Base-by-base conservation (phyloP, 2,329 filamentous ascomycete genomes). In the Lasiodiplodia sp. region DNA sequence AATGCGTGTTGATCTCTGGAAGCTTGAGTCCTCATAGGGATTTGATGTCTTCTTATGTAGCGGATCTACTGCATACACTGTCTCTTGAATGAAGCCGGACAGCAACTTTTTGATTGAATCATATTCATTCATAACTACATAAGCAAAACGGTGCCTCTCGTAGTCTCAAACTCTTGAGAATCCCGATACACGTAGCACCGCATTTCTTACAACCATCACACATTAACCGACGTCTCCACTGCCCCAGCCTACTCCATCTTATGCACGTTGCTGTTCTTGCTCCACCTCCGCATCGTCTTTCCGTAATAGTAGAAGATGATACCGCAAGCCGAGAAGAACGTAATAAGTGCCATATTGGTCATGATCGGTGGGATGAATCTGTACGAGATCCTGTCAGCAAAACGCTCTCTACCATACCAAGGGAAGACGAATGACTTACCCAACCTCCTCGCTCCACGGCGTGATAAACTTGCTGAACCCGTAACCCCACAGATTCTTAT, bases 401-500 rank as follows among this genome's bases (percentile, higher is more conserved):
- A 14, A 16, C 4, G 7, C 25, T 40, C n/a, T 25, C 8, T 10
- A n/a, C n/a, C 18, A 28, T 55, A 40, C 12, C 3, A 38, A 25
- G 16, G 12, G 18, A 25, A 47, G 11, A 51, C 14, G 37, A 57
- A 23, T 3, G 25, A 49, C 53, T 55, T 25, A 88, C 38, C 87
- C 86, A 49, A 69, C 75, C 71, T 82, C 75, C 25, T 79, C 78
- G 14, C 81, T 80, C 86, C 86, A 89, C 0, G 80, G 78, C 0
- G 84, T 87, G 69, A 87, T 84, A 71, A 87, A 87, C 67, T 87
- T 85, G 62, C 79, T 79, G 71, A 89, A 86, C 0, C 87, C 87
- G 74, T 88, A 90, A 0, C 88, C 87, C 86, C 87, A 89, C 0
- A 89, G 67, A 68, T 90, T 90, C 79, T 90, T 90, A 73, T 88